These are phyloP conservation scores for Anthoceros angustus DNA, from an alignment of 225 moss, liverwort and hornwort genomes.

Conservation along the genomic window DNA sequence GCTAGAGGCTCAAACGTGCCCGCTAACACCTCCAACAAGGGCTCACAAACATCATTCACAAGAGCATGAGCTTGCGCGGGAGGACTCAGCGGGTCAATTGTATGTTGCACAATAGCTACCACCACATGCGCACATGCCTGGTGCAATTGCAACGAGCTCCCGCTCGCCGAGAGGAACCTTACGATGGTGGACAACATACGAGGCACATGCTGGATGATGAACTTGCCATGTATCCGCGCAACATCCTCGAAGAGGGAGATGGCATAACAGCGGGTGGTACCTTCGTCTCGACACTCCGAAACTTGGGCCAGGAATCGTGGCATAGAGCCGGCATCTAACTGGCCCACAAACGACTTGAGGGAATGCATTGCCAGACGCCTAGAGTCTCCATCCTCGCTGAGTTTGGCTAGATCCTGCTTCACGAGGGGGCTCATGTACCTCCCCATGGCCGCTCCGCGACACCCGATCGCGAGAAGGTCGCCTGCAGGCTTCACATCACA, in stretches of 20 bases:
- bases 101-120: constrained; percentile 34
- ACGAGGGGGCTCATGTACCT: constrained; percentile 44
- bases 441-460: neutral
- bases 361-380: constrained; percentile 58
- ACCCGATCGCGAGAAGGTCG: no score
- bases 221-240: constrained; percentile 66
- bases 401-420: constrained; percentile 57
- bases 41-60: constrained; percentile 44
- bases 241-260: constrained; percentile 67
- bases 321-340: constrained; percentile 49
- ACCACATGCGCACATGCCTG: constrained; percentile 58
- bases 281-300: neutral
- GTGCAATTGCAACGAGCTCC: constrained; percentile 68
- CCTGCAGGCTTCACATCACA: no score
- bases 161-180: constrained; percentile 46
- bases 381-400: constrained; percentile 52
- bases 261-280: constrained; percentile 35
- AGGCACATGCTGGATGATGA: constrained; percentile 49
- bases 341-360: constrained; percentile 47
- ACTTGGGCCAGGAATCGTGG: constrained; percentile 58
- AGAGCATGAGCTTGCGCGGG: constrained; percentile 36
- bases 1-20: constrained; percentile 66
- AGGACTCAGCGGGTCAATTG: constrained; percentile 27
- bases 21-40: constrained; percentile 42
- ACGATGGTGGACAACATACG: constrained; percentile 46